Evolutionary conservation across 1,284 basidiomycete genomes (phyloP).

Genomic region (Ustilago trichophora): DNA sequence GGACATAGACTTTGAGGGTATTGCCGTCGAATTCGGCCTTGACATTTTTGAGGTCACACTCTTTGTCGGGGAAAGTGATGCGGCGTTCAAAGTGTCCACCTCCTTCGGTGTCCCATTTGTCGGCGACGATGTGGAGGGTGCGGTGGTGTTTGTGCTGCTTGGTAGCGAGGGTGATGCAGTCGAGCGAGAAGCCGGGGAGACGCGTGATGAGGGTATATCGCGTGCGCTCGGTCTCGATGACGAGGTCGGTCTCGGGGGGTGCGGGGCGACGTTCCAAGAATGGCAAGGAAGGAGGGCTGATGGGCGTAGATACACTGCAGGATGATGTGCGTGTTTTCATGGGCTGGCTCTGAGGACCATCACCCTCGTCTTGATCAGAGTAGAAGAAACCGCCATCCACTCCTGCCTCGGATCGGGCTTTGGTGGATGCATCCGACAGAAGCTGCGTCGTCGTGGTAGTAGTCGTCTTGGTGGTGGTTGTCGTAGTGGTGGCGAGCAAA

Average conservation of each 20-base stretch:
- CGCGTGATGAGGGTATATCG: constrained; percentile 43
- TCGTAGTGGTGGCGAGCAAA: constrained; percentile 35
- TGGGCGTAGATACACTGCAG: constrained; percentile 48
- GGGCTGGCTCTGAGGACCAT: constrained; percentile 7
- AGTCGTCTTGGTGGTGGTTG: constrained; percentile 32
- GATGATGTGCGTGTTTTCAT: constrained; percentile 26
- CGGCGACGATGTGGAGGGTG: constrained; percentile 60
- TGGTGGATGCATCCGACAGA: constrained; percentile 1
- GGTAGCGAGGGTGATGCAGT: constrained; percentile 61
- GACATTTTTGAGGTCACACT: constrained; percentile 49
- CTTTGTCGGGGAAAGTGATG: constrained; percentile 54
- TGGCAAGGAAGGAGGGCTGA: constrained; percentile 45
- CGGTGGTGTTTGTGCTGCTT: constrained; percentile 55
- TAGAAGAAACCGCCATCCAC: background rate
- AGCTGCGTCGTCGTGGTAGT: constrained; percentile 20
- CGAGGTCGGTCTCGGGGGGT: constrained; percentile 50
- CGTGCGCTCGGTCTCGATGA: constrained; percentile 42
- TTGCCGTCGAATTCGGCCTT: constrained; percentile 54
- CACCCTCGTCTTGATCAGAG: background rate
- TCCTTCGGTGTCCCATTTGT: constrained; percentile 54
- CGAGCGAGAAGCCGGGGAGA: constrained; percentile 59
- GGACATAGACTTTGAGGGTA: constrained; percentile 41
- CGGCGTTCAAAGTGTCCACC: constrained; percentile 61
- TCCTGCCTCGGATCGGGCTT: constrained; percentile 18
- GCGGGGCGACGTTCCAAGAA: constrained; percentile 53